Conservation (phyloP, 2,329 filamentous ascomycete species). For the Fusarium sp. region DNA sequence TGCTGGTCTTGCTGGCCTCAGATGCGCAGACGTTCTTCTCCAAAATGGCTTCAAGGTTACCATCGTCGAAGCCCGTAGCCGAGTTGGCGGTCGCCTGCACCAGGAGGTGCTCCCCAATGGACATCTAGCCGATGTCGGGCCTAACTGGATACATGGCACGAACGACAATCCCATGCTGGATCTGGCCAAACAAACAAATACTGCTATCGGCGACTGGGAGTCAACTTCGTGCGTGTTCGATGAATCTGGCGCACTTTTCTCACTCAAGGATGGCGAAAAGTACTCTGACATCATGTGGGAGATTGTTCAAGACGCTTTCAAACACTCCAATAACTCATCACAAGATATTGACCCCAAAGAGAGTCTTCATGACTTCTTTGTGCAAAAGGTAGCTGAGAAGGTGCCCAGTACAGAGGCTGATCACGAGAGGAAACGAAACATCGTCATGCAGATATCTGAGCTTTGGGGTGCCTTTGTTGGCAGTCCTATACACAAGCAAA, state of each 20-base stretch:
- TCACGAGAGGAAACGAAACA: constrained; percentile 52
- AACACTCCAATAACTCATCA: constrained; percentile 67
- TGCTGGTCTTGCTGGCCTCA: constrained; percentile 74
- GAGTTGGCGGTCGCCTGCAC: constrained; percentile 71
- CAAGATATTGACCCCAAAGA: constrained; percentile 56
- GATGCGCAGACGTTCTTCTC: constrained; percentile 73
- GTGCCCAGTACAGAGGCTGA: constrained; percentile 56
- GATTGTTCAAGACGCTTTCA: constrained; percentile 73
- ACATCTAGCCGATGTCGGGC: constrained; percentile 66
- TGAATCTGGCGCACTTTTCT: constrained; percentile 62
- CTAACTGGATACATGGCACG: constrained; percentile 85
- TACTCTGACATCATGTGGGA: constrained; percentile 69
- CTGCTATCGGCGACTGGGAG: constrained; percentile 58
- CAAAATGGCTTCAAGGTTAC: constrained; percentile 73
- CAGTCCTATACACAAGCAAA: constrained; percentile 69
- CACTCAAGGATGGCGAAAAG: constrained; percentile 55
- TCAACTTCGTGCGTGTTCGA: constrained; percentile 64
- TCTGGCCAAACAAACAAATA: constrained; percentile 69
- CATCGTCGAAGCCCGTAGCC: constrained; percentile 72
- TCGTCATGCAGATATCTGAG: constrained; percentile 64
- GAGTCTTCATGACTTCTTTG: constrained; percentile 65
- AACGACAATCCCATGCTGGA: constrained; percentile 74
- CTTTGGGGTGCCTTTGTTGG: constrained; percentile 78
- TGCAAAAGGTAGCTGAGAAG: constrained; percentile 54
- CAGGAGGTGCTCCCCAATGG: constrained; percentile 61